These are phyloP conservation scores for Gossypium gossypioides DNA, from an alignment of 441 rosid genomes.

Conservation along the genomic window DNA sequence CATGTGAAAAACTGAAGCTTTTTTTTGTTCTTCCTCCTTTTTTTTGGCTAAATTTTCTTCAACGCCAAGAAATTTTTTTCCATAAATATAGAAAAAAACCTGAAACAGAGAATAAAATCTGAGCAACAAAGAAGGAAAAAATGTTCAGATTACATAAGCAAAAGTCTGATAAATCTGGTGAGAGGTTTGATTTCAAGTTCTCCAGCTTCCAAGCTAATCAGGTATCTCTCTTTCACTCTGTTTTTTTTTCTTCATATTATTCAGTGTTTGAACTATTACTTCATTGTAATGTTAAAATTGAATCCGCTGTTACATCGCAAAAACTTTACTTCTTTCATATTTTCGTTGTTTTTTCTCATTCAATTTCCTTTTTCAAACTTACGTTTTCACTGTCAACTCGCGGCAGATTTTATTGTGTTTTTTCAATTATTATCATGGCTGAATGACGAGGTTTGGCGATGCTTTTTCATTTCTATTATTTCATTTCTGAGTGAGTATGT, in stretches of 20 bases:
- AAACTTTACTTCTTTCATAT: not conserved
- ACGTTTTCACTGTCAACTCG: not conserved
- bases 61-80: not conserved
- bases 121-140: not conserved
- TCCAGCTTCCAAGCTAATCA: constrained; percentile 34
- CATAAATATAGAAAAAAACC: not conserved
- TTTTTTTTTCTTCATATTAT: not conserved
- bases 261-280: not conserved
- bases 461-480: not conserved
- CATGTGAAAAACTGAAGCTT: constrained; percentile 12
- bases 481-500: not conserved
- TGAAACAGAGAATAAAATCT: not conserved
- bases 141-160: constrained; percentile 37
- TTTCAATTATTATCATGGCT: not conserved
- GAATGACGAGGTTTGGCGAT: not conserved
- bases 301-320: constrained; percentile 6
- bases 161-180: constrained; percentile 28
- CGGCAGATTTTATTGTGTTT: not conserved
- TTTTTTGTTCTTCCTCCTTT: not conserved
- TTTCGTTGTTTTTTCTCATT: not conserved
- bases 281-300: not conserved
- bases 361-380: not conserved
- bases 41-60: not conserved
- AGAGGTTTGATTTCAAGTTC: constrained; percentile 34
- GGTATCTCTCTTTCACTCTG: constrained; percentile 16